These are phyloP conservation scores for Nicotiana rustica DNA, from an alignment of 305 asterid species.

Conservation along the genomic window DNA sequence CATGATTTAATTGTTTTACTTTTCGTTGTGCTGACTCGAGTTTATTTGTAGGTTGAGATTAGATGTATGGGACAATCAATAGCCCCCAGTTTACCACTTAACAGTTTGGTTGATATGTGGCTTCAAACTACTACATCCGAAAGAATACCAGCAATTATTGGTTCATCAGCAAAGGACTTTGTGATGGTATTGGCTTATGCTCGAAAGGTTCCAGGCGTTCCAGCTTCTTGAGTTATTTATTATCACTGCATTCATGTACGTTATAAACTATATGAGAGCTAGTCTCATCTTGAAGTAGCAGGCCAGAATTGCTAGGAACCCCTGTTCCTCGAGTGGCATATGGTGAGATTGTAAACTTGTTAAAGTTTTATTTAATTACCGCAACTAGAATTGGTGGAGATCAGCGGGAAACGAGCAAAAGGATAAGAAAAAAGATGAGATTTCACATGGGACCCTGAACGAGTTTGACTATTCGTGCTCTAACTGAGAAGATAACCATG, in stretches of 20 bases:
- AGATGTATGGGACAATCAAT: conserved; percentile 84
- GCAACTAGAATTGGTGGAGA: conserved; percentile 15
- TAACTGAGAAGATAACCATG: neutral
- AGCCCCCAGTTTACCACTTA: conserved; percentile 67
- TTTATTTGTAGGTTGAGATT: conserved; percentile 70
- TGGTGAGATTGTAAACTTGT: neutral
- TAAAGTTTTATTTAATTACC: neutral
- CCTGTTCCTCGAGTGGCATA: neutral
- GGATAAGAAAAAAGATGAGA: neutral
- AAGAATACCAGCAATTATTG: conserved; percentile 65
- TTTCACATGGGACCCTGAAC: neutral
- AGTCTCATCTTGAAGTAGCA: neutral
- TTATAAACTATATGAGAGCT: neutral
- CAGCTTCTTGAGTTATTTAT: conserved; percentile 29
- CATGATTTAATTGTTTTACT: neutral
- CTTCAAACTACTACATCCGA: conserved; percentile 64
- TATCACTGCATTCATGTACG: conserved; percentile 20
- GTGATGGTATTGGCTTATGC: conserved; percentile 83
- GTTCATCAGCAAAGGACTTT: conserved; percentile 93
- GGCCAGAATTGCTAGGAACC: neutral
- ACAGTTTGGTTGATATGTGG: conserved; percentile 77
- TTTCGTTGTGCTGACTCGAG: conserved; percentile 2
- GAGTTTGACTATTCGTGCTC: neutral
- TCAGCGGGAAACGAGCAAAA: neutral
- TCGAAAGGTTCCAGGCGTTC: conserved; percentile 11